Evolutionary conservation across 164 flowering plant genomes (phyloP).

Genomic region (Vitis labrusca): DNA sequence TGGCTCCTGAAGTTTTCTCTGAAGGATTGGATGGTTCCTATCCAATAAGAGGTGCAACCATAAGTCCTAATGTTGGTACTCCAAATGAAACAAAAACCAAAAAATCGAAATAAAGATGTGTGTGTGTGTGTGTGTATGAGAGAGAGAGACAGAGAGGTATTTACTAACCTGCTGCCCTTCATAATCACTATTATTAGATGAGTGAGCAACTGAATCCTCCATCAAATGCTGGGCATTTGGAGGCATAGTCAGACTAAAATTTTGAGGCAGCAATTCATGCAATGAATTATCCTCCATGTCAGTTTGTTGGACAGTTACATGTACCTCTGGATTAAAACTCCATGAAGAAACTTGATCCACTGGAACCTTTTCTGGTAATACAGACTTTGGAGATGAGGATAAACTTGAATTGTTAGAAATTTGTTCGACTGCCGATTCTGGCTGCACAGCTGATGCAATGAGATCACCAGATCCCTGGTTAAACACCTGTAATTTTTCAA

Average conservation of each 20-base stretch:
- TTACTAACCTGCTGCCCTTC: constrained; percentile 4
- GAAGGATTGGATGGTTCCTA: constrained; percentile 17
- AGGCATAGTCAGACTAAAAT: too few relatives aligned
- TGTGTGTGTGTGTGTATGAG: too few relatives aligned
- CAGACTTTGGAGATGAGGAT: constrained; percentile 27
- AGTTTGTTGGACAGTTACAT: constrained; percentile 8
- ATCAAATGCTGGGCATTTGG: constrained; percentile 5
- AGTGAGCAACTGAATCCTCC: neutral
- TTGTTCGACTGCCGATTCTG: constrained; percentile 4
- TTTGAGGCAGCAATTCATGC: constrained; percentile 1
- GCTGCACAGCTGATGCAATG: neutral
- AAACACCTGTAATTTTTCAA: neutral
- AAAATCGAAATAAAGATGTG: neutral
- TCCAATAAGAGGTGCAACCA: neutral
- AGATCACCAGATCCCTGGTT: constrained; percentile 8
- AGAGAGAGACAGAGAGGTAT: too few relatives aligned
- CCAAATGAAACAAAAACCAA: neutral
- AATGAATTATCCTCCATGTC: neutral
- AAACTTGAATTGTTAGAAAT: constrained; percentile 7
- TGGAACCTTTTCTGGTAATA: constrained; percentile 14
- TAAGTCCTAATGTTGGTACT: neutral
- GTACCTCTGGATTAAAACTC: constrained; percentile 1
- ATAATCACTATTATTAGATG: neutral
- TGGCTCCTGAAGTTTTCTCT: constrained; percentile 1
- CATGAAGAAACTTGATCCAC: constrained; percentile 5